phyloP scores from a whole-genome alignment of 2,329 filamentous ascomycete species.

The Sordariomycetes sp. region DNA sequence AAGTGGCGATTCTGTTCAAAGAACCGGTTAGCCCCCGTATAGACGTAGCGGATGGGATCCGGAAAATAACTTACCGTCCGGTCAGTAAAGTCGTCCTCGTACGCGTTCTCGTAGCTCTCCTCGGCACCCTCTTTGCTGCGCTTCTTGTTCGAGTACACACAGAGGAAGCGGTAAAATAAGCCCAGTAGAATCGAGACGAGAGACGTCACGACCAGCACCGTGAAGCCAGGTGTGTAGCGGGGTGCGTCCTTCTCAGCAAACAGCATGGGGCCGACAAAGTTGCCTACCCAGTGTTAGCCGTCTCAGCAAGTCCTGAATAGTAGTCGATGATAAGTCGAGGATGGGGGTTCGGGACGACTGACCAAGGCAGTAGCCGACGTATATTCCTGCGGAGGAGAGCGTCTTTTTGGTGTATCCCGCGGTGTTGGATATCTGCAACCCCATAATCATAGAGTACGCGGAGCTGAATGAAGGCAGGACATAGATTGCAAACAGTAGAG shows the following conservation, averaged over 20 bases:
- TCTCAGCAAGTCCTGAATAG: not conserved
- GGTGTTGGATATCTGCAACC: constrained; percentile 18
- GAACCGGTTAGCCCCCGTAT: not conserved
- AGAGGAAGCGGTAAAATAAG: constrained; percentile 30
- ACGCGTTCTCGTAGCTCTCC: constrained; percentile 41
- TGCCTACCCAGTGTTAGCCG: constrained; percentile 8
- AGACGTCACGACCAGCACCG: constrained; percentile 22
- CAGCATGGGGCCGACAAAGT: constrained; percentile 28
- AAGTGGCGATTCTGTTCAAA: constrained; percentile 13
- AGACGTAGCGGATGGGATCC: not conserved
- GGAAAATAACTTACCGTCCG: constrained; percentile 13
- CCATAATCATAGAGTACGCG: constrained; percentile 38
- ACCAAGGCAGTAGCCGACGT: constrained; percentile 31
- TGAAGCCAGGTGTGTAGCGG: constrained; percentile 21
- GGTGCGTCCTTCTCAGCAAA: constrained; percentile 23
- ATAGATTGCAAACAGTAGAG: constrained; percentile 33
- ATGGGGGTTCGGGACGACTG: not conserved
- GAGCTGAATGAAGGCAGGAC: constrained; percentile 32
- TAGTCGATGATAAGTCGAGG: not conserved
- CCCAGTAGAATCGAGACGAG: constrained; percentile 20
- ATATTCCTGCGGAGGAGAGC: constrained; percentile 31
- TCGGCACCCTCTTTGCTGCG: constrained; percentile 27
- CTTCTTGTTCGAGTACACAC: constrained; percentile 29
- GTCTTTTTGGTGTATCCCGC: constrained; percentile 27
- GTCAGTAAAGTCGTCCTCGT: constrained; percentile 40